Conservation (phyloP, 1,284 basidiomycete genomes). For the Stereum hirsutum region DNA sequence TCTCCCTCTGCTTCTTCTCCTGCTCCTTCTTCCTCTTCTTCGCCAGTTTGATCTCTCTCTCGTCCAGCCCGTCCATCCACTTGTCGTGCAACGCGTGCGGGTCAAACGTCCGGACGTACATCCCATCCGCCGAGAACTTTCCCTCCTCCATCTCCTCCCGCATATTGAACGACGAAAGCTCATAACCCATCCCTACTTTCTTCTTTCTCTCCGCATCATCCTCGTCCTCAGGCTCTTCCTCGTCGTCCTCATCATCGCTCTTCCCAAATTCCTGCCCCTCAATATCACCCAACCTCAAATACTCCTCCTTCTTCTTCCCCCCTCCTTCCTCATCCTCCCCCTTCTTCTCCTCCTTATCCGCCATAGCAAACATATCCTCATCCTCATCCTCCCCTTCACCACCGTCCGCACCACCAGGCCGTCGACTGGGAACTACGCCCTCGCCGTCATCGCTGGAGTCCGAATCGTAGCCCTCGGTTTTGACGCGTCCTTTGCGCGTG, state of each 20-base stretch:
- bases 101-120: conserved; percentile 81
- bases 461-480: conserved; percentile 86
- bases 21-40: conserved; percentile 57
- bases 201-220: conserved; percentile 66
- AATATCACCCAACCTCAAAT: conserved; percentile 84
- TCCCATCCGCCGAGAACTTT: conserved; percentile 91
- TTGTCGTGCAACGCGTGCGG: conserved; percentile 88
- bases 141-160: conserved; percentile 97
- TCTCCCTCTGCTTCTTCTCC: conserved; percentile 63
- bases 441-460: conserved; percentile 92
- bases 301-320: conserved; percentile 65
- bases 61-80: conserved; percentile 90
- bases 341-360: conserved; percentile 44
- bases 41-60: conserved; percentile 82
- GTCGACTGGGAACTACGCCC: conserved; percentile 74
- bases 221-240: conserved; percentile 64
- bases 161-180: conserved; percentile 97
- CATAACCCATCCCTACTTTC: conserved; percentile 88
- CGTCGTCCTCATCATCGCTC: conserved; percentile 37
- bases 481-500: conserved; percentile 58
- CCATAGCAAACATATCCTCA: conserved; percentile 85
- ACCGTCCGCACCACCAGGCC: conserved; percentile 36
- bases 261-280: conserved; percentile 89
- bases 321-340: conserved; percentile 19
- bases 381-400: conserved; percentile 69